A percentile compares a stretch with the other conserved stretches of the same genome.
Evolutionary conservation across 345 rosid genomes (phyloP).

Genomic region (Noccaea bulbosa): DNA sequence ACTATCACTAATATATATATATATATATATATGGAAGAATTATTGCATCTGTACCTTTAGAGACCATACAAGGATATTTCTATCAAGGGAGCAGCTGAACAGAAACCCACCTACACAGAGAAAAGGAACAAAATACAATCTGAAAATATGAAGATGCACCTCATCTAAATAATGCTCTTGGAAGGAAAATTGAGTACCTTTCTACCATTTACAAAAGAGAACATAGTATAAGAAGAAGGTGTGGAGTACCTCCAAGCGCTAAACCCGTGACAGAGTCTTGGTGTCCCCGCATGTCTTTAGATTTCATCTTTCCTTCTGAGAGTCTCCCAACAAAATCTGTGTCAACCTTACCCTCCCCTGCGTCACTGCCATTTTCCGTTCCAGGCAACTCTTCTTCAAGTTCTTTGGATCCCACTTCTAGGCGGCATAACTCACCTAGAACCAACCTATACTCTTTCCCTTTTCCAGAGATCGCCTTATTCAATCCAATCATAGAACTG

Average conservation of each 20-base stretch:
- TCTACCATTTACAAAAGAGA: background rate
- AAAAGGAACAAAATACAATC: constrained; percentile 29
- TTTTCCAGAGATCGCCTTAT: constrained; percentile 36
- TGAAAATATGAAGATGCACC: constrained; percentile 21
- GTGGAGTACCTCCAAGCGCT: constrained; percentile 72
- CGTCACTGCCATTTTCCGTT: constrained; percentile 35
- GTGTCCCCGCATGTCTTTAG: constrained; percentile 69
- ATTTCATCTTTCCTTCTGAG: constrained; percentile 54
- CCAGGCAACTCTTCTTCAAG: constrained; percentile 38
- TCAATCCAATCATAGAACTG: constrained; percentile 41
- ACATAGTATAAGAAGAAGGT: background rate
- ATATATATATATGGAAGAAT: background rate
- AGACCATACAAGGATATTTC: constrained; percentile 80
- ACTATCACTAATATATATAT: too few relatives aligned
- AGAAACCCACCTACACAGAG: constrained; percentile 71
- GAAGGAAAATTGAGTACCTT: background rate
- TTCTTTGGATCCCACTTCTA: constrained; percentile 36
- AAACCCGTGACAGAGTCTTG: constrained; percentile 78
- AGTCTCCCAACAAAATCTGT: constrained; percentile 54
- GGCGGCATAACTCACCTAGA: constrained; percentile 60
- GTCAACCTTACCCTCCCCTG: constrained; percentile 44
- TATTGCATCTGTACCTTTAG: constrained; percentile 60
- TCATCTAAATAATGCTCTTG: background rate
- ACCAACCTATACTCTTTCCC: constrained; percentile 50
- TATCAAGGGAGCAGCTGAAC: constrained; percentile 87